phyloP scores from a whole-genome alignment of 192 early-diverging fungal species.

The Gaertneriomyces sp. region DNA sequence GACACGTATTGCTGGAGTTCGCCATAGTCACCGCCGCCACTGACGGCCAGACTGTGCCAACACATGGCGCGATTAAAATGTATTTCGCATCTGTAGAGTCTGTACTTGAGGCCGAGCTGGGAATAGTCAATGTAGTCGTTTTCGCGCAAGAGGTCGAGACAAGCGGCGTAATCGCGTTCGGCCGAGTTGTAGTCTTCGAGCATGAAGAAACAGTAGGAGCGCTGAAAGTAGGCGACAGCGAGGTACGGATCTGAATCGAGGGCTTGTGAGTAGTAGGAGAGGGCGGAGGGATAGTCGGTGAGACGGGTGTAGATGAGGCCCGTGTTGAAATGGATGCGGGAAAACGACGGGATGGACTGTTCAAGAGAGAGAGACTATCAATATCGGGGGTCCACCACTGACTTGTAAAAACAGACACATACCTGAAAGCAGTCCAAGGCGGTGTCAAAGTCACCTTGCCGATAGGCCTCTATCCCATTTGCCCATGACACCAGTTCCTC shows the following conservation, averaged over 20 bases:
- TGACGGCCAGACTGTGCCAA: conserved; percentile 64
- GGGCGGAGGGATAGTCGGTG: conserved; percentile 70
- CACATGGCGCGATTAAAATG: conserved; percentile 88
- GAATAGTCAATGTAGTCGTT: conserved; percentile 93
- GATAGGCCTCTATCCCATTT: conserved; percentile 30
- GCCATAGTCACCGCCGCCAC: conserved; percentile 27
- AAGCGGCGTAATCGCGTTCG: conserved; percentile 75
- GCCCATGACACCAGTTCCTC: conserved; percentile 37
- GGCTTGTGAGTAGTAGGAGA: conserved; percentile 52
- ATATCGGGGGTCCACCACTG: too few relatives aligned
- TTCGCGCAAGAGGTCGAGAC: conserved; percentile 55
- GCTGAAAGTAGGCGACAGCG: conserved; percentile 92
- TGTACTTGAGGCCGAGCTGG: conserved; percentile 89
- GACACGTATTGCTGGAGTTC: conserved; percentile 33
- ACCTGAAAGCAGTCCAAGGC: conserved; percentile 32
- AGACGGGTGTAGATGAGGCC: conserved; percentile 75
- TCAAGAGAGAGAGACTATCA: too few relatives aligned
- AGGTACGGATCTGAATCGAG: conserved; percentile 80
- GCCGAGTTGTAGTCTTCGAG: conserved; percentile 66
- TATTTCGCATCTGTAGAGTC: conserved; percentile 85
- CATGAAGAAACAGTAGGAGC: conserved; percentile 77
- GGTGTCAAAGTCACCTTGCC: conserved; percentile 15
- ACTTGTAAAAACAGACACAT: neutral
- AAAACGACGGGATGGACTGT: conserved; percentile 14
- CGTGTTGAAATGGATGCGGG: conserved; percentile 90